Conservation (phyloP, 768 basidiomycete genomes). For the Boletus vermiculosoides region DNA sequence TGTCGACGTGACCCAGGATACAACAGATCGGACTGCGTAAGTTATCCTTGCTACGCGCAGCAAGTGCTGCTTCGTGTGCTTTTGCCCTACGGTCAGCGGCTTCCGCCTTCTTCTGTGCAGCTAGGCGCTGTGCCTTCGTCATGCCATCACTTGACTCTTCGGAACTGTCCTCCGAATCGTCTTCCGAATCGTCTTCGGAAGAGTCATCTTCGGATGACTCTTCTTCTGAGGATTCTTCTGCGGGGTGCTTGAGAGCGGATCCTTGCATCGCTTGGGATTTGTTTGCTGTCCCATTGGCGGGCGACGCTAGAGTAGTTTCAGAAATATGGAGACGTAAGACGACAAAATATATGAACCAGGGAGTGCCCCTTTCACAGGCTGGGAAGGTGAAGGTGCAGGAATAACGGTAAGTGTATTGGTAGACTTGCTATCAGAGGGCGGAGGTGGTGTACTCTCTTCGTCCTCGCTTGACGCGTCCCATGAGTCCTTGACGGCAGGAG, state of each 20-base stretch:
- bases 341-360: slow-evolving; percentile 13
- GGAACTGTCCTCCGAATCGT: slow-evolving; percentile 43
- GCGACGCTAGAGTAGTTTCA: neutral
- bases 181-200: slow-evolving; percentile 49
- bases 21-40: slow-evolving; percentile 97
- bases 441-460: slow-evolving; percentile 38
- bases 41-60: slow-evolving; percentile 84
- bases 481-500: slow-evolving; percentile 45
- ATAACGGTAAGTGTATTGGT: slow-evolving; percentile 5
- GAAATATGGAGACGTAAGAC: neutral
- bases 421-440: slow-evolving; percentile 15
- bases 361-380: slow-evolving; percentile 2
- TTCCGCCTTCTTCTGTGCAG: slow-evolving; percentile 73
- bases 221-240: slow-evolving; percentile 30
- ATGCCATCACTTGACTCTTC: slow-evolving; percentile 60
- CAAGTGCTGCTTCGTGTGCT: slow-evolving; percentile 80
- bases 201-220: slow-evolving; percentile 42
- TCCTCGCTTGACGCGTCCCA: slow-evolving; percentile 73
- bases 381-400: neutral
- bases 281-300: slow-evolving; percentile 6
- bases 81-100: slow-evolving; percentile 80
- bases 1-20: slow-evolving; percentile 99
- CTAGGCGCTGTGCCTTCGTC: slow-evolving; percentile 63
- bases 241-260: slow-evolving; percentile 28
- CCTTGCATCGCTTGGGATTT: slow-evolving; percentile 26